A percentile compares a stretch with the other conserved stretches of the same genome.
Evolutionary conservation across 805 yeast genomes (phyloP).

Genomic region (Metschnikowia cerradonensis): DNA sequence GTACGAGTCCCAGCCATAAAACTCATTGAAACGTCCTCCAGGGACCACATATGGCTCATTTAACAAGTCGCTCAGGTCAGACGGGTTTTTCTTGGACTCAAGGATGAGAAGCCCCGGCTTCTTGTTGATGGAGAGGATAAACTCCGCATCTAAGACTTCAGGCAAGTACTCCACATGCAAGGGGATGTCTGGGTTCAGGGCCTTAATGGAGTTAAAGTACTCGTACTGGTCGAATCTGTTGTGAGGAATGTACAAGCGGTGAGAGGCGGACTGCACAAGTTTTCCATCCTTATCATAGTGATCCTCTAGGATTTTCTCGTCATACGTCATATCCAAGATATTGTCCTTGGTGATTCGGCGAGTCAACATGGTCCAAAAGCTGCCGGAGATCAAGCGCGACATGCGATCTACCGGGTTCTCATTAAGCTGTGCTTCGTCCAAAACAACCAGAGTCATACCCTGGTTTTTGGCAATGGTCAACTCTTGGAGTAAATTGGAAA

Average conservation of each 20-base stretch:
- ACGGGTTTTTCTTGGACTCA: constrained; percentile 61
- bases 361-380: constrained; percentile 79
- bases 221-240: constrained; percentile 68
- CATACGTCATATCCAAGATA: constrained; percentile 67
- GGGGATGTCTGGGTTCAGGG: constrained; percentile 48
- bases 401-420: constrained; percentile 85
- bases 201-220: constrained; percentile 55
- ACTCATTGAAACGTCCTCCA: constrained; percentile 94
- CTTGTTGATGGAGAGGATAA: constrained; percentile 68
- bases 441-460: constrained; percentile 71
- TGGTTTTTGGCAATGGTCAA: constrained; percentile 78
- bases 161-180: constrained; percentile 80
- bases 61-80: constrained; percentile 46
- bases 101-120: constrained; percentile 84
- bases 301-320: constrained; percentile 67
- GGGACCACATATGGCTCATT: constrained; percentile 92
- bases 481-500: constrained; percentile 83
- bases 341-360: constrained; percentile 61
- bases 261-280: constrained; percentile 42
- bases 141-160: constrained; percentile 67
- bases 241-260: constrained; percentile 75
- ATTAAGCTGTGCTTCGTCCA: constrained; percentile 78
- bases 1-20: constrained; percentile 98
- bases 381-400: constrained; percentile 64
- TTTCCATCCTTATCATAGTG: constrained; percentile 29